A percentile compares a stretch with the other conserved stretches of the same genome.
Conservation (phyloP, 2,329 filamentous ascomycete species). For the Scytalidium sp. region DNA sequence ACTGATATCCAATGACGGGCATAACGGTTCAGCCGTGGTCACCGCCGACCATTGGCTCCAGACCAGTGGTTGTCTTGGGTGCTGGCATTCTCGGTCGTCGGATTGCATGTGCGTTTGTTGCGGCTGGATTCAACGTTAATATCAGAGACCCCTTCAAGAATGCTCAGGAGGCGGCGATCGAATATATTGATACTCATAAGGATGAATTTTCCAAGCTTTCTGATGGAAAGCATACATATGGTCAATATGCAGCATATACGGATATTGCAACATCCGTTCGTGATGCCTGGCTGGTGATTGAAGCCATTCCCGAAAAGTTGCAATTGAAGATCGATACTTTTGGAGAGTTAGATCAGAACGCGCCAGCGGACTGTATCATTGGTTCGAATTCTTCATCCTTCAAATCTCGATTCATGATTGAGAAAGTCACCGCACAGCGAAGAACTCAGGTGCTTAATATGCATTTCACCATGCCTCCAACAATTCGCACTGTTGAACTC, state of each 20-base stretch:
- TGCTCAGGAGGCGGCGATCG: too few relatives aligned
- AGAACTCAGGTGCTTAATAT: conserved; percentile 36
- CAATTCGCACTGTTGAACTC: conserved; percentile 30
- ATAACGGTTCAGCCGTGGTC: too few relatives aligned
- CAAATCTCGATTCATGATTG: conserved; percentile 38
- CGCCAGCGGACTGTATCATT: conserved; percentile 34
- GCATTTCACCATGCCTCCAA: conserved; percentile 36
- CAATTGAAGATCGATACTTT: conserved; percentile 38
- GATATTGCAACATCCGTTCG: conserved; percentile 18
- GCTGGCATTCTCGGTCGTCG: conserved; percentile 41
- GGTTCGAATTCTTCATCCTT: conserved; percentile 47
- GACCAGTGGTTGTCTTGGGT: conserved; percentile 36
- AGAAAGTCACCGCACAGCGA: conserved; percentile 30
- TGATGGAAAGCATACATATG: too few relatives aligned
- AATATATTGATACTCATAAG: too few relatives aligned
- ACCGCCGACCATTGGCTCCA: conserved; percentile 17
- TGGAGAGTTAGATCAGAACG: conserved; percentile 34
- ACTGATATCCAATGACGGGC: too few relatives aligned
- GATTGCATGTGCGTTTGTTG: conserved; percentile 37
- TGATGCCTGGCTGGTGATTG: conserved; percentile 33
- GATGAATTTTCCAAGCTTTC: too few relatives aligned
- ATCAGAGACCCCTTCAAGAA: conserved; percentile 35
- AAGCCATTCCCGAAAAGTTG: conserved; percentile 41
- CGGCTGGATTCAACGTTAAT: conserved; percentile 39
- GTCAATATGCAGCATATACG: conserved; percentile 4